A percentile compares a stretch with the other conserved stretches of the same genome.
phyloP scores from a whole-genome alignment of 176 grass and related monocot genomes.

The Phoenix roebelenii region DNA sequence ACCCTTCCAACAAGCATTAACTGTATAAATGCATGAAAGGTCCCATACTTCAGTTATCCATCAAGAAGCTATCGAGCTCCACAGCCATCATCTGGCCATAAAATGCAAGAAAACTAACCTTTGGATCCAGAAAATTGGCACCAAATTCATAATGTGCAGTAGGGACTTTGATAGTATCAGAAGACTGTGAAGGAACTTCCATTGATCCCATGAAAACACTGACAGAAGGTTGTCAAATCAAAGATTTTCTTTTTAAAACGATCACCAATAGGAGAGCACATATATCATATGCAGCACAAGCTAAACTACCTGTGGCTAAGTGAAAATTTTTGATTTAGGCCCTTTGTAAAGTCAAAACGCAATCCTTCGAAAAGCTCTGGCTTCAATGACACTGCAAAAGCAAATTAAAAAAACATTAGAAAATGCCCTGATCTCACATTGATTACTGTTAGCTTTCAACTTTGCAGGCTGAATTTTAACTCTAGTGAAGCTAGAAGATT shows the following conservation, averaged over 20 bases:
- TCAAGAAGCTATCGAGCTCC: neutral
- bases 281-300: neutral
- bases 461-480: too few relatives aligned
- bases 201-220: conserved; percentile 90
- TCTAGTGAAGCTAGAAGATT: too few relatives aligned
- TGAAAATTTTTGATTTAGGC: conserved; percentile 39
- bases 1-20: conserved; percentile 92
- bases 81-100: neutral
- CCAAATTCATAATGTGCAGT: conserved; percentile 95
- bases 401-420: neutral
- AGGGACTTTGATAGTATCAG: conserved; percentile 82
- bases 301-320: conserved; percentile 46
- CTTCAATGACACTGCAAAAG: conserved; percentile 41
- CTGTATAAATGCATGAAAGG: conserved; percentile 26
- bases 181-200: conserved; percentile 71
- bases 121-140: conserved; percentile 93
- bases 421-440: neutral
- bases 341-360: conserved; percentile 37
- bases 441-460: too few relatives aligned
- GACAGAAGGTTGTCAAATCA: conserved; percentile 20
- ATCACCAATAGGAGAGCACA: neutral
- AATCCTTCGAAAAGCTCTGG: conserved; percentile 50
- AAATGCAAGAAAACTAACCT: conserved; percentile 38
- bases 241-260: conserved; percentile 7
- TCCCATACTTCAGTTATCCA: conserved; percentile 12